Evolutionary conservation across 768 basidiomycete genomes (phyloP).

Genomic region (Phanerochaete carnosa): DNA sequence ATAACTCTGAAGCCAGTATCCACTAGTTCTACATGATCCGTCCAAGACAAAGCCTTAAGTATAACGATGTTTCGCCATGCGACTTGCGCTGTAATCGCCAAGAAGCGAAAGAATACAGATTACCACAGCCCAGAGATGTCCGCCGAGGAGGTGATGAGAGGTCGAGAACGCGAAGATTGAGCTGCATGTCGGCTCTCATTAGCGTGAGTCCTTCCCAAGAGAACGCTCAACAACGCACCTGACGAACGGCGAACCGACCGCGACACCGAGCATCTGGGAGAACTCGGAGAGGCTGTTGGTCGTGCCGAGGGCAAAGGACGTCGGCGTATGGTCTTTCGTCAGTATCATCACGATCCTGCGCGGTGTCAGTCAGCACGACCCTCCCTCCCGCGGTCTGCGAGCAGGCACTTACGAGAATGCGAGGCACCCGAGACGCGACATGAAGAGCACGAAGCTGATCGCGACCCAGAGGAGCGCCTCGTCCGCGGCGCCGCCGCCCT

Average conservation of each 20-base stretch:
- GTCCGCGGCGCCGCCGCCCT: conserved; percentile 23
- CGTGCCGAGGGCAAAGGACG: conserved; percentile 24
- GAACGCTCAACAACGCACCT: conserved; percentile 9
- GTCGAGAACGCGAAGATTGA: conserved; percentile 27
- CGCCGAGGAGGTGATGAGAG: conserved; percentile 16
- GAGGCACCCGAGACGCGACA: conserved; percentile 44
- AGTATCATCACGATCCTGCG: conserved; percentile 32
- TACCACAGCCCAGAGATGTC: conserved; percentile 24
- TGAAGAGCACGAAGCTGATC: conserved; percentile 41
- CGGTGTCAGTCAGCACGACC: too few species aligned
- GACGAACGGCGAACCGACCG: conserved; percentile 26
- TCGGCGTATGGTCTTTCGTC: conserved; percentile 27
- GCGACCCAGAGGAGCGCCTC: conserved; percentile 47
- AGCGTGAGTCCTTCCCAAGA: not conserved
- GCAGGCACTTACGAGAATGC: conserved; percentile 48
- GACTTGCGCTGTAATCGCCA: conserved; percentile 15
- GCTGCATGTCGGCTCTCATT: conserved; percentile 2
- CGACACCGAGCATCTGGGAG: conserved; percentile 25
- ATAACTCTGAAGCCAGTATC: too few species aligned
- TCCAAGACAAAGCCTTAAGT: not conserved
- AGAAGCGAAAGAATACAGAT: conserved; percentile 17
- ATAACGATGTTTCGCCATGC: conserved; percentile 19
- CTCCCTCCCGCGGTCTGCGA: too few species aligned
- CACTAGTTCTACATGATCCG: too few species aligned
- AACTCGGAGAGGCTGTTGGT: conserved; percentile 32